Evolutionary conservation across 352 stramenopile genomes (phyloP), one percentile per base, ranked within the genome.

Genomic region (Peronospora belbahrii): DNA sequence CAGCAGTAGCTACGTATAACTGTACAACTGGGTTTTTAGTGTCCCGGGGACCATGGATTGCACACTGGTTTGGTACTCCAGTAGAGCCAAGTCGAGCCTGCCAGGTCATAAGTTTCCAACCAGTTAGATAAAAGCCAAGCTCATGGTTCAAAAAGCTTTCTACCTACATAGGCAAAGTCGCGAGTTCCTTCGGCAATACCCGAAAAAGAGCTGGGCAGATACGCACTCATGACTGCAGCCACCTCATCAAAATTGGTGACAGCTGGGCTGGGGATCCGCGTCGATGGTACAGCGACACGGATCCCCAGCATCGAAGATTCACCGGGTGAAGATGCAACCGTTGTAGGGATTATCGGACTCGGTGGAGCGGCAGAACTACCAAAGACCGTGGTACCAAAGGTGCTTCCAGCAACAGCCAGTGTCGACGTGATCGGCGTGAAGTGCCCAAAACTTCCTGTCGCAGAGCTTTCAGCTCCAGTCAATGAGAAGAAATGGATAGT

Each of bases 401-500:
- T 83, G 18, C 55, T 73, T 18, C 69, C 69, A 17, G 78, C 78
- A 38, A 85, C 74, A n/a, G 76, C 78, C 5, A 89, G 41, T n/a
- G 76, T 85, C 6, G 74, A 81, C 6, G 78, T 66, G 31, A 92
- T 75, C 8, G 78, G 77, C 2, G 77, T 75, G 25, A 92, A 88
- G 25, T 87, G 70, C 0, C 70, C 70, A 57, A 92, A 93, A 49
- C 76, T 89, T 9, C 81, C 81, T 4, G 77, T 89, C 2, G 77
- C 70, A 3, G 77, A 81, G 28, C 65, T 90, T 46, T 86, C 76
- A 0, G 64, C 55, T 30, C 77, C 82, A 0, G 74, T 90, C 6
- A 94, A 60, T 25, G 82, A 88, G 61, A 98, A 98, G 45, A 98
- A 90, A 51, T 98, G 95, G 24, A 97, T 80, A 9, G 95, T 98